Conservation (phyloP, 495 filamentous ascomycete genomes). For the Penicillium paxilli region DNA sequence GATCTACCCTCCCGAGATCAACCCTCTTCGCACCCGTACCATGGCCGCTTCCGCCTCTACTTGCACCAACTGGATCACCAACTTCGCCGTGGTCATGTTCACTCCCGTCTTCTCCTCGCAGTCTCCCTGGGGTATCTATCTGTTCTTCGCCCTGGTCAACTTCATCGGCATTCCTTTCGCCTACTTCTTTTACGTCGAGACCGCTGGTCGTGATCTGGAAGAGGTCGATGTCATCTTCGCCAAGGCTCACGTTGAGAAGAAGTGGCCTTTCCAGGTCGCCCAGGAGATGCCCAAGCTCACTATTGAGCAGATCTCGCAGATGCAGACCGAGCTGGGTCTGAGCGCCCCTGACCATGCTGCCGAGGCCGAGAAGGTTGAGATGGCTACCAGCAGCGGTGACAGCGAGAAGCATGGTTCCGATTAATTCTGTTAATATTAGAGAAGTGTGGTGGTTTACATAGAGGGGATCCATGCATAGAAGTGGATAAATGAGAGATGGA, state of each 20-base stretch:
- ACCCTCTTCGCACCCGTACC: slow-evolving; percentile 69
- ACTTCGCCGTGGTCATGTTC: slow-evolving; percentile 50
- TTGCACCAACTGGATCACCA: slow-evolving; percentile 48
- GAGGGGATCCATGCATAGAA: neutral
- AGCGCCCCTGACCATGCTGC: slow-evolving; percentile 12
- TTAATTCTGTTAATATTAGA: slow-evolving; percentile 9
- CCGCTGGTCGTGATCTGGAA: slow-evolving; percentile 65
- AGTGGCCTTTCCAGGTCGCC: slow-evolving; percentile 37
- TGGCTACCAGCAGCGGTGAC: slow-evolving; percentile 29
- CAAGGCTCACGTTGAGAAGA: slow-evolving; percentile 42
- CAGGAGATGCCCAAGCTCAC: slow-evolving; percentile 38
- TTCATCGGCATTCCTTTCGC: slow-evolving; percentile 60
- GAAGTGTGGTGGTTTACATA: neutral
- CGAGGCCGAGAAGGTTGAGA: slow-evolving; percentile 32
- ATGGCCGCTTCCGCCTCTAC: slow-evolving; percentile 55
- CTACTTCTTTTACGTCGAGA: slow-evolving; percentile 75
- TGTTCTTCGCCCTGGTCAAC: slow-evolving; percentile 72
- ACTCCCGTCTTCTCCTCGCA: slow-evolving; percentile 39
- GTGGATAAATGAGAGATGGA: neutral
- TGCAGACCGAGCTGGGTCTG: slow-evolving; percentile 32
- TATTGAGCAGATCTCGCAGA: slow-evolving; percentile 31
- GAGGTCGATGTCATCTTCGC: slow-evolving; percentile 64
- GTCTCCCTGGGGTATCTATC: slow-evolving; percentile 36
- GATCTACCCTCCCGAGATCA: slow-evolving; percentile 77
- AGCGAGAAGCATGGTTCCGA: slow-evolving; percentile 25